phyloP scores from a whole-genome alignment of 1,139 yeast genomes.

The Yamadazyma diospyri region DNA sequence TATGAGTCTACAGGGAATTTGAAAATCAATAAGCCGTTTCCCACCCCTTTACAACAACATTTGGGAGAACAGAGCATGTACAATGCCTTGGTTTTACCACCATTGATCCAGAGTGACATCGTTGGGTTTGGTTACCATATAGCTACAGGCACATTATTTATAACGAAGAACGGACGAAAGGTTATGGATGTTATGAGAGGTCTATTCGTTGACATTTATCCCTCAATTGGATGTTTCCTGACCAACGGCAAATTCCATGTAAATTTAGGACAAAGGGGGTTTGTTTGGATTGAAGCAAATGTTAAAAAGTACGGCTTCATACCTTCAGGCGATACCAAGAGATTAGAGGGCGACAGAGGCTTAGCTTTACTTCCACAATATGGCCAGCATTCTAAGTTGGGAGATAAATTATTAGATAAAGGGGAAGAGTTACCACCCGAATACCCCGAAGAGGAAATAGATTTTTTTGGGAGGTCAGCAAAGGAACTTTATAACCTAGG shows the following conservation, averaged over 20 bases:
- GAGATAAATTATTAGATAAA: slow-evolving; percentile 56
- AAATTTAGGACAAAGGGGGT: slow-evolving; percentile 88
- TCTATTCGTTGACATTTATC: slow-evolving; percentile 75
- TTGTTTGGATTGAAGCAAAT: slow-evolving; percentile 92
- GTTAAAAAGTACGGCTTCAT: slow-evolving; percentile 93
- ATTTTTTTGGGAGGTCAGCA: slow-evolving; percentile 54
- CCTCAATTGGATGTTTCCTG: slow-evolving; percentile 81
- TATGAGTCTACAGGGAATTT: slow-evolving; percentile 84
- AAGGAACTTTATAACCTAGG: slow-evolving; percentile 19
- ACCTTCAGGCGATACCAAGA: slow-evolving; percentile 47
- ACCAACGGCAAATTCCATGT: slow-evolving; percentile 73
- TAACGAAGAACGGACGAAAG: slow-evolving; percentile 88
- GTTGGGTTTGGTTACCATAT: slow-evolving; percentile 89
- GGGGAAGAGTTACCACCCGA: slow-evolving; percentile 74
- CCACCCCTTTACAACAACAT: slow-evolving; percentile 47
- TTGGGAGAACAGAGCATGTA: slow-evolving; percentile 43
- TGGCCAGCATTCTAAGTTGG: slow-evolving; percentile 6
- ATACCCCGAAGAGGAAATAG: slow-evolving; percentile 61
- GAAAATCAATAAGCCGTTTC: slow-evolving; percentile 74
- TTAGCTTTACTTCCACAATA: slow-evolving; percentile 42
- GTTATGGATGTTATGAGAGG: slow-evolving; percentile 81
- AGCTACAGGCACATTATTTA: slow-evolving; percentile 75
- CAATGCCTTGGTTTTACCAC: slow-evolving; percentile 73
- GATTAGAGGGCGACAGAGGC: slow-evolving; percentile 43
- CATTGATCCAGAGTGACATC: slow-evolving; percentile 78